A percentile compares a stretch with the other conserved stretches of the same genome.
These are phyloP conservation scores for Citrullus colocynthis DNA, from an alignment of 306 rosid species.

Conservation along the genomic window DNA sequence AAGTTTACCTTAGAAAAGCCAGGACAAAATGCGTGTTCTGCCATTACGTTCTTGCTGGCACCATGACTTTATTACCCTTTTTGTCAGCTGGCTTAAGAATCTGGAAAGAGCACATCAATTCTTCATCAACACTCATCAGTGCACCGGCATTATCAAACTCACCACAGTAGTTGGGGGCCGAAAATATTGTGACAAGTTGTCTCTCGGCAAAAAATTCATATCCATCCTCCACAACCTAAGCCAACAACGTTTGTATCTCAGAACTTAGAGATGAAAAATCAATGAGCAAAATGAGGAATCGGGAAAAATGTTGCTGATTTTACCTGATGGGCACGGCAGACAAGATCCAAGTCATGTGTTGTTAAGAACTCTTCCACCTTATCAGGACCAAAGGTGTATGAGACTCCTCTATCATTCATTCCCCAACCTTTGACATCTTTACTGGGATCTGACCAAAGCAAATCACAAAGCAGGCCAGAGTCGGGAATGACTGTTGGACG, in stretches of 20 bases:
- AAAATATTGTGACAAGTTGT: slow-evolving; percentile 79
- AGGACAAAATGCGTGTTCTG: slow-evolving; percentile 12
- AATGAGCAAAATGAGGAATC: neutral
- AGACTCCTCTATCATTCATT: slow-evolving; percentile 90
- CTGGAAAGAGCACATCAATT: slow-evolving; percentile 86
- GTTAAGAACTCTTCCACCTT: slow-evolving; percentile 64
- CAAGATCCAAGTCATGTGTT: slow-evolving; percentile 79
- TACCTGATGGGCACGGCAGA: slow-evolving; percentile 96
- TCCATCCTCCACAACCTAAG: slow-evolving; percentile 89
- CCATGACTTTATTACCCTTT: slow-evolving; percentile 26
- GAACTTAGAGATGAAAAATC: slow-evolving; percentile 5
- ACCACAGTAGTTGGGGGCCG: slow-evolving; percentile 86
- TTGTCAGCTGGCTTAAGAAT: slow-evolving; percentile 88
- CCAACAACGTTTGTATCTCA: slow-evolving; percentile 10
- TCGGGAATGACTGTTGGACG: slow-evolving; percentile 82
- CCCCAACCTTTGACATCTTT: slow-evolving; percentile 94
- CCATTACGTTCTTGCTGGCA: slow-evolving; percentile 47
- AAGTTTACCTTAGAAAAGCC: slow-evolving; percentile 31
- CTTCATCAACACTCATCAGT: slow-evolving; percentile 84
- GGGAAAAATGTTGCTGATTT: neutral
- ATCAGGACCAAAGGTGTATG: slow-evolving; percentile 90
- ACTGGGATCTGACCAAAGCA: slow-evolving; percentile 94
- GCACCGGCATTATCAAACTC: slow-evolving; percentile 97
- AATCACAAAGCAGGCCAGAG: slow-evolving; percentile 83
- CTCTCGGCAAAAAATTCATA: slow-evolving; percentile 87